Percentiles rank a stretch among this genome's conserved stretches.
Conservation (phyloP, 768 basidiomycete genomes). For the Pleurotus tuber-regium region DNA sequence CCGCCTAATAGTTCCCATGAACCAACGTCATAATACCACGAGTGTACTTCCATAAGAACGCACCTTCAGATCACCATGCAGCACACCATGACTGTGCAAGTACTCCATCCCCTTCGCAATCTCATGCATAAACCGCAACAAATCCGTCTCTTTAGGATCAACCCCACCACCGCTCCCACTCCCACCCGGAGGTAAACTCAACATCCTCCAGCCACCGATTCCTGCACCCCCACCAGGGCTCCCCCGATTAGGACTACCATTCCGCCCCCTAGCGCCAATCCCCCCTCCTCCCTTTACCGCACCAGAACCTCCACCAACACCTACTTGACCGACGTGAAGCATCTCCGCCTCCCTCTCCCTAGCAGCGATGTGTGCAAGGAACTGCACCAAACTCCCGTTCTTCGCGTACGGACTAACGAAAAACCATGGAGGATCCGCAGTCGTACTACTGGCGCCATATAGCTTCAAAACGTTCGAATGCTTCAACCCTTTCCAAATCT, state of each 20-base stretch:
- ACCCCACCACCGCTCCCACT: constrained; percentile 6
- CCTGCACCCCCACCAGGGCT: constrained; percentile 6
- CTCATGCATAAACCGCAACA: constrained; percentile 65
- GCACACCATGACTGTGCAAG: constrained; percentile 61
- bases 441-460: constrained; percentile 74
- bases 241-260: constrained; percentile 10
- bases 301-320: constrained; percentile 17
- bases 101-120: constrained; percentile 83
- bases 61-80: constrained; percentile 85
- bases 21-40: no score
- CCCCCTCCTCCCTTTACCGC: constrained; percentile 11
- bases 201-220: constrained; percentile 8
- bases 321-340: constrained; percentile 15
- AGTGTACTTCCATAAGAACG: constrained; percentile 11
- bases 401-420: constrained; percentile 73
- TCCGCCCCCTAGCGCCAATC: constrained; percentile 7
- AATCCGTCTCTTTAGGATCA: constrained; percentile 26
- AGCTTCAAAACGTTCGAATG: constrained; percentile 74
- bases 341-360: constrained; percentile 18
- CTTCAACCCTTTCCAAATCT: constrained; percentile 66
- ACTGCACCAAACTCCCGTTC: constrained; percentile 62
- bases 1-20: no score
- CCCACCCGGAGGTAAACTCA: constrained; percentile 7
- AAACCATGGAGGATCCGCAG: constrained; percentile 75
- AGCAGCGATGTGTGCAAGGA: constrained; percentile 41